Percentiles rank a stretch among this genome's conserved stretches.
phyloP scores from a whole-genome alignment of 1,139 yeast genomes.

The Wickerhamiella infanticola region DNA sequence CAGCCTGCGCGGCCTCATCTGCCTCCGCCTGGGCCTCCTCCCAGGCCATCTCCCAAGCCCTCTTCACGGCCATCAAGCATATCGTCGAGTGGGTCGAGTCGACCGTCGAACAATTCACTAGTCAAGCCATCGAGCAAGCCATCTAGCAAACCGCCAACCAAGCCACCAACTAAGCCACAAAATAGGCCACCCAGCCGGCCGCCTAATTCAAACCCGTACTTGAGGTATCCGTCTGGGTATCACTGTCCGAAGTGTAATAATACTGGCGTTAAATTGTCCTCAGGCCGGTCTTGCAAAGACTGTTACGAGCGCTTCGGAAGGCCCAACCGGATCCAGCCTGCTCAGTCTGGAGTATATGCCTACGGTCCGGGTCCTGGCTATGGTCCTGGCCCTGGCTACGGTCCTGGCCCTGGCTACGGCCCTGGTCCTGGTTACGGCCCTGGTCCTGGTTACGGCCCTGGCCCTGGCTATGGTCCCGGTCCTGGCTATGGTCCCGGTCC shows the following conservation, averaged over 20 bases:
- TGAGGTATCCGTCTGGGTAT: slow-evolving; percentile 48
- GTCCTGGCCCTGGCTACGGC: slow-evolving; percentile 2
- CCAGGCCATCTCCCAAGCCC: not conserved
- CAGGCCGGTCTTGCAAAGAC: slow-evolving; percentile 50
- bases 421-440: not conserved
- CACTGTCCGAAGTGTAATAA: slow-evolving; percentile 59
- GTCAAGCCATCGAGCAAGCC: too few species aligned
- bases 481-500: slow-evolving; percentile 3
- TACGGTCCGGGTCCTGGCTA: not conserved
- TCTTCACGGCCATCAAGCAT: too few species aligned
- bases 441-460: not conserved
- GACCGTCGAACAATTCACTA: too few species aligned
- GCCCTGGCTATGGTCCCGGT: not conserved
- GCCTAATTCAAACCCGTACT: slow-evolving; percentile 32
- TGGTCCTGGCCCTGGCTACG: not conserved
- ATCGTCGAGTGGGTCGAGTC: too few species aligned
- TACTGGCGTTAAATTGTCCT: slow-evolving; percentile 53
- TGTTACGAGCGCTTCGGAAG: slow-evolving; percentile 56
- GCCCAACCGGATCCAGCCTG: slow-evolving; percentile 6
- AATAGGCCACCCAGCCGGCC: slow-evolving; percentile 10
- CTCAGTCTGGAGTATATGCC: slow-evolving; percentile 6
- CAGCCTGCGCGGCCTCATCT: not conserved
- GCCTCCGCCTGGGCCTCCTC: not conserved
- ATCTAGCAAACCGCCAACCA: slow-evolving; percentile 9
- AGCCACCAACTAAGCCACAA: slow-evolving; percentile 5